Percentiles rank a stretch among this genome's conserved stretches.
These are phyloP conservation scores for Tieghemostelium lacteum DNA, from an alignment of 78 protist genomes.

Conservation along the genomic window DNA sequence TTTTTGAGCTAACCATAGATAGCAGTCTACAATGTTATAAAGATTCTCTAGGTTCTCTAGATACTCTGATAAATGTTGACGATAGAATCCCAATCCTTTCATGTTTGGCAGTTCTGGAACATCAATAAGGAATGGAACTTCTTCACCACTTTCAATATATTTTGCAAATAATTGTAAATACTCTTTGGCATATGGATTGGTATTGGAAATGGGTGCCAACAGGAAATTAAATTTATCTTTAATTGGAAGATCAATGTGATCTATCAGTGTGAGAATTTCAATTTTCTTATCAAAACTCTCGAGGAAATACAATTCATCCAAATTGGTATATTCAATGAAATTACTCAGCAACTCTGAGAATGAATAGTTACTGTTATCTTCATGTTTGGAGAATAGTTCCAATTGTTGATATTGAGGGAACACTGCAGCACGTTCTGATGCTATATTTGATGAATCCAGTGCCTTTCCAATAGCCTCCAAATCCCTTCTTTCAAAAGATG, in stretches of 20 bases:
- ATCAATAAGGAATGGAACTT: neutral
- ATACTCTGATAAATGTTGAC: neutral
- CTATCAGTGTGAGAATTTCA: neutral
- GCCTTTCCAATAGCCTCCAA: neutral
- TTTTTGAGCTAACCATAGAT: slow-evolving; percentile 50
- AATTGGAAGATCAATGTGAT: neutral
- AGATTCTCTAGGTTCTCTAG: neutral
- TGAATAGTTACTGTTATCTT: too few relatives aligned
- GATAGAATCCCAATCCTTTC: neutral
- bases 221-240: slow-evolving; percentile 2
- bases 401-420: slow-evolving; percentile 17
- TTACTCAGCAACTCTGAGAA: slow-evolving; percentile 17
- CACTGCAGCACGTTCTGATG: slow-evolving; percentile 35
- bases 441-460: neutral
- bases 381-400: neutral
- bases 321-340: slow-evolving; percentile 11
- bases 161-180: neutral
- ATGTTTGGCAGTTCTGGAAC: too few relatives aligned
- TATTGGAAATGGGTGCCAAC: slow-evolving; percentile 6
- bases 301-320: slow-evolving; percentile 57
- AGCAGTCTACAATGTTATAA: slow-evolving; percentile 5
- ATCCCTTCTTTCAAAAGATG: neutral
- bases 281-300: neutral
- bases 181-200: neutral
- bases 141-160: neutral